Conservation (phyloP, 768 basidiomycete species). For the Daedalea quercina region DNA sequence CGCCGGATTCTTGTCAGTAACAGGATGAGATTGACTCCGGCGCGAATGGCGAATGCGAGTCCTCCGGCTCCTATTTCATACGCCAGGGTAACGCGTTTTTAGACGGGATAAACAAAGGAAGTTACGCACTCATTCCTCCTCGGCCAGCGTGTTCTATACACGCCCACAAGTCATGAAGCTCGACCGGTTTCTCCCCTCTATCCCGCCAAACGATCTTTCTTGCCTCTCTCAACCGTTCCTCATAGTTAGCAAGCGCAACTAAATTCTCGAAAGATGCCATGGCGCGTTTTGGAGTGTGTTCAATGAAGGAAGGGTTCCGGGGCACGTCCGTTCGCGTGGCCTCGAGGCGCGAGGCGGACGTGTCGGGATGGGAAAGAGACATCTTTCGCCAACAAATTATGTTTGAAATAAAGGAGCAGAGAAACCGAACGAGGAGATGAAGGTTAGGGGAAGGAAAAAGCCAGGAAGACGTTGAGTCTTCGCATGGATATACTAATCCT, state of each 20-base stretch:
- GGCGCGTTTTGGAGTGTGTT: slow-evolving; percentile 47
- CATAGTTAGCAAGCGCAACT: slow-evolving; percentile 78
- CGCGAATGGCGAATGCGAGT: slow-evolving; percentile 76
- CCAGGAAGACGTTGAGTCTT: too few species aligned
- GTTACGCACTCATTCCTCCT: slow-evolving; percentile 66
- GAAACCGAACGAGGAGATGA: too few species aligned
- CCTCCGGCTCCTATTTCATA: slow-evolving; percentile 60
- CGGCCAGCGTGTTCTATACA: slow-evolving; percentile 65
- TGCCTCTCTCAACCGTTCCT: slow-evolving; percentile 66
- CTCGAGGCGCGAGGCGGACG: not conserved
- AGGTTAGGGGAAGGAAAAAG: too few species aligned
- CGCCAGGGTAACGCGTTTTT: not conserved
- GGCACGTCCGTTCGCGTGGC: not conserved
- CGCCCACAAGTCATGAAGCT: slow-evolving; percentile 54
- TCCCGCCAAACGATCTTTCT: slow-evolving; percentile 81
- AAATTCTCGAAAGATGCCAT: slow-evolving; percentile 81
- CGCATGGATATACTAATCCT: too few species aligned
- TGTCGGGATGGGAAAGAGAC: not conserved
- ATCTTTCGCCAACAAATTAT: not conserved
- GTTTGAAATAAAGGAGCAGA: too few species aligned
- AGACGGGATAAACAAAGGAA: not conserved
- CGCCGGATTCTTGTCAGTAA: slow-evolving; percentile 66
- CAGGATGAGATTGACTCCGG: slow-evolving; percentile 76
- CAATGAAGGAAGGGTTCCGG: slow-evolving; percentile 33
- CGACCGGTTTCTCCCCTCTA: slow-evolving; percentile 66